Evolutionary conservation across 305 asterid species (phyloP).

Genomic region (Euphrasia arctica): DNA sequence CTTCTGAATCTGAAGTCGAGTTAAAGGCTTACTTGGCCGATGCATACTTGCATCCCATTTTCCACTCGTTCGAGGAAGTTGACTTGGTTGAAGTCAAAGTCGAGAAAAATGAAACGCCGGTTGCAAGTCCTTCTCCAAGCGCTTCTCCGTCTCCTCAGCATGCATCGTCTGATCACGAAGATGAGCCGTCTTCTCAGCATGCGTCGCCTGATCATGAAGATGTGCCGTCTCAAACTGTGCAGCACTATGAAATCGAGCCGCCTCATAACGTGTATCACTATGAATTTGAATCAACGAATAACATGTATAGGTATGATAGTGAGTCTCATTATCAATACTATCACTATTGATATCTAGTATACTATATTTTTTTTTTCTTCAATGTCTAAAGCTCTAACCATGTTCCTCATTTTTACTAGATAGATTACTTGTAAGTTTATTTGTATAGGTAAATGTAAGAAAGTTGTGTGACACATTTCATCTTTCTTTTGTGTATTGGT

Average conservation of each 20-base stretch:
- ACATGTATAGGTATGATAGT: conserved; percentile 39
- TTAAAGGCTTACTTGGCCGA: conserved; percentile 71
- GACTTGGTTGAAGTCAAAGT: conserved; percentile 60
- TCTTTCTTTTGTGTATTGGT: too few relatives aligned
- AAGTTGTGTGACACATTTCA: too few relatives aligned
- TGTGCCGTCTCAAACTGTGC: conserved; percentile 36
- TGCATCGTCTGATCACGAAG: conserved; percentile 26
- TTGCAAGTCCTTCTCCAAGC: conserved; percentile 37
- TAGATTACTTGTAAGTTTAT: neutral
- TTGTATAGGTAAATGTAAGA: too few relatives aligned
- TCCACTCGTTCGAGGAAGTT: conserved; percentile 81
- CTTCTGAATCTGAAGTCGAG: conserved; percentile 44
- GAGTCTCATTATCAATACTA: conserved; percentile 38
- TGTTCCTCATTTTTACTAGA: conserved; percentile 6
- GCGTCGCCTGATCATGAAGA: conserved; percentile 28
- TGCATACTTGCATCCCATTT: conserved; percentile 93
- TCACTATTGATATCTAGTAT: conserved; percentile 33
- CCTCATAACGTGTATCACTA: conserved; percentile 31
- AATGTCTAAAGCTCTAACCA: conserved; percentile 20
- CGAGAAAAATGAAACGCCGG: conserved; percentile 37
- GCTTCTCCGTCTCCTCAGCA: conserved; percentile 48
- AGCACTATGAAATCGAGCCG: conserved; percentile 44
- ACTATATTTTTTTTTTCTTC: conserved; percentile 13
- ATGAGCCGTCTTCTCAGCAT: conserved; percentile 43
- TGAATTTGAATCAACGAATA: conserved; percentile 35